phyloP scores from a whole-genome alignment of 2,329 filamentous ascomycete genomes.

The Graphium sp. region DNA sequence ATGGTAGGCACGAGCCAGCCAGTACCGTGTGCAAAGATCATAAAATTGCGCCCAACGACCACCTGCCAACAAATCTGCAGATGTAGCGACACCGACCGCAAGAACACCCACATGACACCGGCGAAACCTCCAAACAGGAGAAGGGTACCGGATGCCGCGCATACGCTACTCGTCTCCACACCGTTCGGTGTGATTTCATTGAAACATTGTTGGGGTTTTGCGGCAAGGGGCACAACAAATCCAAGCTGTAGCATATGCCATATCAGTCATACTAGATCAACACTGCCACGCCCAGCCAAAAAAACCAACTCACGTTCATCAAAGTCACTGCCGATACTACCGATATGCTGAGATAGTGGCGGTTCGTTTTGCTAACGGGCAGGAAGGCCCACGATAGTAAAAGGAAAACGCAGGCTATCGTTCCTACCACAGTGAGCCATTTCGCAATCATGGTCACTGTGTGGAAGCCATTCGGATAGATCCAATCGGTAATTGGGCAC shows the following conservation, averaged over 20 bases:
- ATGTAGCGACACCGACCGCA: constrained; percentile 80
- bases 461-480: constrained; percentile 42
- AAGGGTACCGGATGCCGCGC: constrained; percentile 76
- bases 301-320: constrained; percentile 50
- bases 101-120: constrained; percentile 78
- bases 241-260: constrained; percentile 42
- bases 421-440: constrained; percentile 64
- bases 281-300: not conserved
- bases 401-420: constrained; percentile 58
- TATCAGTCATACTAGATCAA: constrained; percentile 8
- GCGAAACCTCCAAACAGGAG: constrained; percentile 75
- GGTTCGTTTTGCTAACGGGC: constrained; percentile 74
- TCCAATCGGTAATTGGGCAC: constrained; percentile 73
- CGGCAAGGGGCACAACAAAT: constrained; percentile 75
- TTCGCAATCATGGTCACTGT: constrained; percentile 51
- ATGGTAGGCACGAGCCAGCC: constrained; percentile 76
- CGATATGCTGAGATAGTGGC: constrained; percentile 87
- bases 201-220: constrained; percentile 65
- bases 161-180: constrained; percentile 68
- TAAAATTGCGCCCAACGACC: constrained; percentile 74
- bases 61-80: constrained; percentile 97
- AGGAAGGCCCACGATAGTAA: constrained; percentile 65
- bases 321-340: constrained; percentile 59
- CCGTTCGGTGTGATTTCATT: constrained; percentile 86
- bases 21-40: constrained; percentile 62